Conservation (phyloP, 2,329 filamentous ascomycete genomes). For the Verticillium nubilum region DNA sequence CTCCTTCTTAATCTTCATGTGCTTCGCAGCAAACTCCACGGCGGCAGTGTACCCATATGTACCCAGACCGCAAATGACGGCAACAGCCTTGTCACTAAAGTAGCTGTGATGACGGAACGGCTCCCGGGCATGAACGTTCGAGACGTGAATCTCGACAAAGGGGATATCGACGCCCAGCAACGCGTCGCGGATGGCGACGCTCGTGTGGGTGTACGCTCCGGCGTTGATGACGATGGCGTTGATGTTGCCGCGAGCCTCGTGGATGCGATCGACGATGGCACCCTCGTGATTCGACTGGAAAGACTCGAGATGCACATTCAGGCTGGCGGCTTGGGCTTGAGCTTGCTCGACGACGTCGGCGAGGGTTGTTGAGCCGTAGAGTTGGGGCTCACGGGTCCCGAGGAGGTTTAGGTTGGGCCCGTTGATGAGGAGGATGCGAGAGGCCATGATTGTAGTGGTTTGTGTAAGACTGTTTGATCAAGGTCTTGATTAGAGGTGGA, state of each 20-base stretch:
- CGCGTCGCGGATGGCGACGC: slow-evolving; percentile 70
- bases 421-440: slow-evolving; percentile 65
- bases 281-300: slow-evolving; percentile 74
- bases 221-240: slow-evolving; percentile 73
- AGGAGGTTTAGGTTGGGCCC: slow-evolving; percentile 81
- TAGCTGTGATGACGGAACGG: slow-evolving; percentile 66
- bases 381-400: slow-evolving; percentile 65
- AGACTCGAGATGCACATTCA: slow-evolving; percentile 43
- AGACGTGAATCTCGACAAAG: slow-evolving; percentile 74
- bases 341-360: slow-evolving; percentile 50
- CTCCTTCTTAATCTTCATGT: slow-evolving; percentile 33
- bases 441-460: slow-evolving; percentile 21
- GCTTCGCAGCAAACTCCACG: slow-evolving; percentile 45
- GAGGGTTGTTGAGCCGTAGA: slow-evolving; percentile 69
- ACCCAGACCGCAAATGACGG: slow-evolving; percentile 66
- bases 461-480: not conserved
- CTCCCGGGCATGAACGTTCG: slow-evolving; percentile 69
- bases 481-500: not conserved
- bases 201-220: slow-evolving; percentile 70
- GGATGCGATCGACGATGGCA: slow-evolving; percentile 67
- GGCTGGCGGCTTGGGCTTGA: slow-evolving; percentile 39
- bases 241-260: slow-evolving; percentile 51
- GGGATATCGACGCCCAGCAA: slow-evolving; percentile 63
- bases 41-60: slow-evolving; percentile 57
- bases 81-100: slow-evolving; percentile 69